phyloP scores from a whole-genome alignment of 257 asterid genomes.

The Leptodermis oblonga region DNA sequence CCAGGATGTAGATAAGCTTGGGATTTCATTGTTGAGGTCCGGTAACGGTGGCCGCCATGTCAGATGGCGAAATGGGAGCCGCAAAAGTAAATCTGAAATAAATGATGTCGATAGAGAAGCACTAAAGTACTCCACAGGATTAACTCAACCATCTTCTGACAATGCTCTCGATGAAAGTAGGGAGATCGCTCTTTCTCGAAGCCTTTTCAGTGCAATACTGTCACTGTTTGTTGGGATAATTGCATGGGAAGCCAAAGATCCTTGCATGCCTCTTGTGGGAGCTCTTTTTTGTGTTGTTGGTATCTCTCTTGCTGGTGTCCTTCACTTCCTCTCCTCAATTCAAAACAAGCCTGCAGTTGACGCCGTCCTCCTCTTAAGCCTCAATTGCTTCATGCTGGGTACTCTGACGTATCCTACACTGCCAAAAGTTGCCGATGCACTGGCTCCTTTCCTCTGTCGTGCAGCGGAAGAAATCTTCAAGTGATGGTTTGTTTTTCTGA shows the following conservation, averaged over 20 bases:
- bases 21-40: slow-evolving; percentile 11
- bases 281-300: slow-evolving; percentile 52
- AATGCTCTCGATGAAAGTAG: slow-evolving; percentile 22
- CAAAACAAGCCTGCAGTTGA: slow-evolving; percentile 44
- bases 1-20: not conserved
- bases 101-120: slow-evolving; percentile 12
- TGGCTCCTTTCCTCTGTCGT: slow-evolving; percentile 21
- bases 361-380: slow-evolving; percentile 60
- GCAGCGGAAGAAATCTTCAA: not conserved
- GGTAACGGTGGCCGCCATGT: not conserved
- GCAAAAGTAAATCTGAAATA: not conserved
- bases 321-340: slow-evolving; percentile 31
- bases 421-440: slow-evolving; percentile 36
- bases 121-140: not conserved
- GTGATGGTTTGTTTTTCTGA: not conserved
- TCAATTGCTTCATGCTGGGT: slow-evolving; percentile 75
- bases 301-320: slow-evolving; percentile 51
- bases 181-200: slow-evolving; percentile 43
- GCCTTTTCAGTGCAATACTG: slow-evolving; percentile 47
- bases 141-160: not conserved
- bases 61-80: slow-evolving; percentile 7
- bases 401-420: slow-evolving; percentile 43
- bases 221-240: slow-evolving; percentile 57
- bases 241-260: slow-evolving; percentile 53
- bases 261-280: slow-evolving; percentile 59